Percentiles rank a stretch among this genome's conserved stretches.
Conservation (phyloP, 106 monocot species). For the Vanilla planifolia region DNA sequence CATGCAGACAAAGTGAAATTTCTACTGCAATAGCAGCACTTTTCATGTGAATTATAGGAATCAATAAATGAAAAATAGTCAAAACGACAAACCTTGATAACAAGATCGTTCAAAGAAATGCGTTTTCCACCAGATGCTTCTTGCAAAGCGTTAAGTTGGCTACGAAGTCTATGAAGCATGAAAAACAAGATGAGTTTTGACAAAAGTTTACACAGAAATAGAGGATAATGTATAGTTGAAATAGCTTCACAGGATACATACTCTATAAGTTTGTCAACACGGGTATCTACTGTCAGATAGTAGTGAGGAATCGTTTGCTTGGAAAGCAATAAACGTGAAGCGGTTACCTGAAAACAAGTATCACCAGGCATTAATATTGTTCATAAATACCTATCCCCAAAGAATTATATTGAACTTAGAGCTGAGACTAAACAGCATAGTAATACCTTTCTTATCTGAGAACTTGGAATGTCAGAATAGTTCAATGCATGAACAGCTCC, state of each 20-base stretch:
- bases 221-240: neutral
- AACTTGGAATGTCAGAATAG: slow-evolving; percentile 70
- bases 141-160: slow-evolving; percentile 78
- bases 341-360: slow-evolving; percentile 60
- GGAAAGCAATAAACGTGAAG: slow-evolving; percentile 79
- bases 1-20: slow-evolving; percentile 1
- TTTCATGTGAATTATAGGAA: neutral
- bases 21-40: neutral
- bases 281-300: slow-evolving; percentile 82
- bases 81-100: slow-evolving; percentile 86
- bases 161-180: slow-evolving; percentile 42
- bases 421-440: neutral
- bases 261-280: slow-evolving; percentile 93
- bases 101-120: slow-evolving; percentile 92
- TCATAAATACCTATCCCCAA: neutral
- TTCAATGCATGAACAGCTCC: slow-evolving; percentile 25
- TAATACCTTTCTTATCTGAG: slow-evolving; percentile 90
- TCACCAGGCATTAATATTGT: neutral
- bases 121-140: slow-evolving; percentile 79
- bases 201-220: neutral
- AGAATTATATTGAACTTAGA: neutral
- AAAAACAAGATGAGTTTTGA: slow-evolving; percentile 1
- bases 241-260: slow-evolving; percentile 25
- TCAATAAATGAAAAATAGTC: neutral
- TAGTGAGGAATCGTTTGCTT: slow-evolving; percentile 99